phyloP scores from a whole-genome alignment of 2,329 filamentous ascomycete genomes.

The Fusarium annulatum region DNA sequence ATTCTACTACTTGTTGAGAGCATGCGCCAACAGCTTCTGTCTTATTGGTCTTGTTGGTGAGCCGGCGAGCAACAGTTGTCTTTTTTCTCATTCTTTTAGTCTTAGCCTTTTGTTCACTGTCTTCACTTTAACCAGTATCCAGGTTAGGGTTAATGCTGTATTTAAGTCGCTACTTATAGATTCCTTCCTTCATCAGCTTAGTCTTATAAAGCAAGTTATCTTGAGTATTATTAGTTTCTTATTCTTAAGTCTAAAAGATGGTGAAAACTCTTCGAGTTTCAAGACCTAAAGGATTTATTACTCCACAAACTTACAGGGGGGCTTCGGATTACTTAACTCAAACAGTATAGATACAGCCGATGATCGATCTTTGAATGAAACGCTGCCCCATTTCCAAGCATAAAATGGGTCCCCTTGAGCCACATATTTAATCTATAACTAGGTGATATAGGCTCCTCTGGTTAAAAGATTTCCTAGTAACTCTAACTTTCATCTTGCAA shows the following conservation, averaged over 20 bases:
- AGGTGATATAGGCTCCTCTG: neutral
- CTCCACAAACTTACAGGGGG: slow-evolving; percentile 7
- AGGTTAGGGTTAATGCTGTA: no score
- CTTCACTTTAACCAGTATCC: no score
- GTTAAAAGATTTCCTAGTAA: rapidly evolving
- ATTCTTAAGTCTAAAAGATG: rapidly evolving
- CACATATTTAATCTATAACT: neutral
- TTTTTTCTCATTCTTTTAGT: no score
- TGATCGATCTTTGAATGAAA: neutral
- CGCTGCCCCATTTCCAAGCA: neutral
- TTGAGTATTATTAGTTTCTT: neutral
- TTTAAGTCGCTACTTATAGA: no score
- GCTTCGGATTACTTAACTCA: neutral
- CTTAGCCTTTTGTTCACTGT: no score
- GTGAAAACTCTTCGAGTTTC: neutral
- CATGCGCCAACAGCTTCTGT: no score
- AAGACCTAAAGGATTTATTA: neutral
- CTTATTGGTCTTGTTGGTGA: no score
- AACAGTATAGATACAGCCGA: slow-evolving; percentile 3
- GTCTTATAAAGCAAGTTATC: no score
- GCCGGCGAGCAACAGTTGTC: no score
- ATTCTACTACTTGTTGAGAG: no score
- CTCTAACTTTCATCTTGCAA: no score
- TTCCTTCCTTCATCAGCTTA: no score
- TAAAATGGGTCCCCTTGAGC: neutral